Evolutionary conservation across 495 filamentous ascomycete genomes (phyloP).

Genomic region (Corynascus novoguineensis): DNA sequence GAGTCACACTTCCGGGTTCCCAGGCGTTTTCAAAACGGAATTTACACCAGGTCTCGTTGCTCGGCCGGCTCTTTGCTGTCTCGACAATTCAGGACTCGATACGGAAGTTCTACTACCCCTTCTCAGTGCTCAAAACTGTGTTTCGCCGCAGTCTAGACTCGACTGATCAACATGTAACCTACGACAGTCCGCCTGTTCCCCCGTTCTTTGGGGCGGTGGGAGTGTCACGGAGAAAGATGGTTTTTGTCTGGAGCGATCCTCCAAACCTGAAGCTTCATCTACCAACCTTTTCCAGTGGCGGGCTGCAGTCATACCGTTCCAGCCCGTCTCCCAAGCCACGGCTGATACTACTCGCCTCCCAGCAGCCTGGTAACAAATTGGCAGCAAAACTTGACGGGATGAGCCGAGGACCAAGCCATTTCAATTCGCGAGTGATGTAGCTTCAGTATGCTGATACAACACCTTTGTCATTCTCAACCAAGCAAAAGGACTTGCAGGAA

Average conservation of each 20-base stretch:
- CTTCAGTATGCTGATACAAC: background rate
- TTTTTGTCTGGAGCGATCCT: too few relatives aligned
- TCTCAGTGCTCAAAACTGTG: background rate
- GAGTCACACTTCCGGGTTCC: background rate
- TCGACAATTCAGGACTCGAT: too few relatives aligned
- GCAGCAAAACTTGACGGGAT: background rate
- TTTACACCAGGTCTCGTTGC: background rate
- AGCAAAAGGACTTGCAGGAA: too few relatives aligned
- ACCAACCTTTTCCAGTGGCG: too few relatives aligned
- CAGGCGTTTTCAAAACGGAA: constrained; percentile 8
- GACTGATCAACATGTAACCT: too few relatives aligned
- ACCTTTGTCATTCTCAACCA: background rate
- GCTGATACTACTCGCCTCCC: background rate
- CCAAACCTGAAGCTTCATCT: too few relatives aligned
- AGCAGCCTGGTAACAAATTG: background rate
- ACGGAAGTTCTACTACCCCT: too few relatives aligned
- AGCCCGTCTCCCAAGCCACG: background rate
- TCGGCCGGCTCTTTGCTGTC: background rate
- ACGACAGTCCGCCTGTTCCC: too few relatives aligned
- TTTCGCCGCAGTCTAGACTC: too few relatives aligned
- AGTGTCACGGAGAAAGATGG: too few relatives aligned
- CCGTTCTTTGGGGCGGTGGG: too few relatives aligned
- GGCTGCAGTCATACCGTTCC: background rate
- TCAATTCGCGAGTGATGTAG: background rate
- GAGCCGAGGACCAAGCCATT: constrained; percentile 1